phyloP scores from a whole-genome alignment of 2,329 filamentous ascomycete species.

The Aureobasidium sp. region DNA sequence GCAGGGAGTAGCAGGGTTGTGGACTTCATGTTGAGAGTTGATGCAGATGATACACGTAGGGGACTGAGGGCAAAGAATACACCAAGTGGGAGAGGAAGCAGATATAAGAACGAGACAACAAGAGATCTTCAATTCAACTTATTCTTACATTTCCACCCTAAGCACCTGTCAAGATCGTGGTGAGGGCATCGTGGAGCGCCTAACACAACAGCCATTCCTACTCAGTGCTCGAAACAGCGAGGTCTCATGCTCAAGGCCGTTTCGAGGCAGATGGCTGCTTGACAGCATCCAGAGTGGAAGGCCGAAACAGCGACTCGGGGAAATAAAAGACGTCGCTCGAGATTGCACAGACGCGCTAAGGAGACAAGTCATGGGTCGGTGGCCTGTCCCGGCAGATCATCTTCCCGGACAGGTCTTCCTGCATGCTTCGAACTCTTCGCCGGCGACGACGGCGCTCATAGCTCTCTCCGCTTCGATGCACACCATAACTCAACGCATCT shows the following conservation, averaged over 20 bases:
- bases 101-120: not conserved
- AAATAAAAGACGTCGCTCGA: not conserved
- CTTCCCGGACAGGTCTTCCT: not conserved
- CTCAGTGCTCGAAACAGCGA: not conserved
- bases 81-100: not conserved
- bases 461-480: not conserved
- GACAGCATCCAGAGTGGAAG: not conserved
- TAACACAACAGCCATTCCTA: not conserved
- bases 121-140: not conserved
- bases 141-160: not conserved
- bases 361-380: not conserved
- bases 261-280: not conserved
- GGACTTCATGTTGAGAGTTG: not conserved
- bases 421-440: not conserved
- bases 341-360: not conserved
- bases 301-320: not conserved
- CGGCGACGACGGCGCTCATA: not conserved
- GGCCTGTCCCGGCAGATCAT: conserved; percentile 4
- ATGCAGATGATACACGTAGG: not conserved
- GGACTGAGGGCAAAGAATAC: not conserved
- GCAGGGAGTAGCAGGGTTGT: not conserved
- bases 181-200: conserved; percentile 4
- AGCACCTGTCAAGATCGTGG: not conserved
- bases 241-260: not conserved
- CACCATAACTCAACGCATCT: not conserved